Evolutionary conservation across 202 grass and related monocot species (phyloP), one percentile per base, ranked within the genome.

Genomic region (Zizania palustris): DNA sequence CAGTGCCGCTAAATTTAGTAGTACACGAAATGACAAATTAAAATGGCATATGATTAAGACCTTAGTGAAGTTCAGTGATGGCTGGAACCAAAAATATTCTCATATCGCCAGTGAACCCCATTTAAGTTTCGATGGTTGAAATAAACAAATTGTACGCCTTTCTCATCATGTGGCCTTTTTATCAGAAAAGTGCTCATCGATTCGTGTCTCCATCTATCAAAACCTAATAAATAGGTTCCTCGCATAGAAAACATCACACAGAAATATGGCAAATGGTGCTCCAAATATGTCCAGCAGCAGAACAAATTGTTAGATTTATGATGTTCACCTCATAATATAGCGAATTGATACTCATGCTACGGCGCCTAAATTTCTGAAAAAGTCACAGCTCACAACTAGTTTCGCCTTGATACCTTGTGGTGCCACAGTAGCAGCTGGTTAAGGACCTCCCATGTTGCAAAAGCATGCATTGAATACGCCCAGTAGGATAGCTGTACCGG

Each of bases 401-500:
- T 49, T 73, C 18, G 63, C 39, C 67, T 77, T 86, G 76, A 68
- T 62, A 76, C 49, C 60, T 54, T 86, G 81, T 45, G 60, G 63
- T 86, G 77, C 63, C 76, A 69, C 71, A 77, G 53, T 84, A 84
- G 76, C 76, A 84, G 76, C 76, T 80, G 73, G 61, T 85, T 86
- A 91, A 86, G 81, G 76, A 75, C 74, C 75, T 85, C 67, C 67
- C 80, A 80, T 90, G 86, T 73, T 75, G 65, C 76, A 80, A 95
- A 91, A 91, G 86, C 69, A 69, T 73, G 80, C 86, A 95, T 83
- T 87, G 72, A 95, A 95, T 90, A 84, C 76, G 66, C 80, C 83
- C 76, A 83, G 67, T 71, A 71, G 43, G 82, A 82, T 87, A 80
- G 86, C 80, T 95, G 89, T 73, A 89, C 77, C 67, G 89, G 86